Base-by-base conservation (phyloP, 305 asterid species). In the Nicotiana rustica region DNA sequence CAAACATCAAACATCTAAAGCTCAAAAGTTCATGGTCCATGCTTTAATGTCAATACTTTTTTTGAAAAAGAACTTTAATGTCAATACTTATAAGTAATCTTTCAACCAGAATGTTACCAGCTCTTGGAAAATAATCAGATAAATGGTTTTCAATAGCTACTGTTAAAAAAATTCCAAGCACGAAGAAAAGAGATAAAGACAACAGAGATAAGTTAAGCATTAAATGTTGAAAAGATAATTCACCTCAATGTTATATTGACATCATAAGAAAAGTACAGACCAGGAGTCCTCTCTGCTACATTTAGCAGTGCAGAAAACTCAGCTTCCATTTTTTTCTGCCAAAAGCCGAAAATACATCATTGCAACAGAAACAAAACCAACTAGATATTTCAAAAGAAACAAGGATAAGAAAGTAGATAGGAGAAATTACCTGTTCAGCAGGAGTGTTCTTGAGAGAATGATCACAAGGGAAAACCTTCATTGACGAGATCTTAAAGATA, bases 201-300 rank as follows among this genome's bases (percentile, higher is more conserved):
- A 75, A 56, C 47, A 52, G 12, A 75, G 29, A 65, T 52, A 25
- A 38, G 17, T 25, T 75, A 75, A 75, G 65, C 47, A 52, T 41
- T 47, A 84, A 78, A 19, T 35, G 81, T 64, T 17, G 35, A 83
- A 76, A 57, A 18, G 79, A 82, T 64, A 67, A 79, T 25, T 86
- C 68, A 95, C 99, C 99, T 97, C 87, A 92, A 86, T 57, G 98
- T 93, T 89, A 97, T 89, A 88, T 97, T 95, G 84, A 93, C 97
- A 67, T 95, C 97, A 80, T 97, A 93, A 56, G 99, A 97, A 84
- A 97, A 93, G 87, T 90, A 95, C 69, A 97, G 93, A 77, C 98
- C 97, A 10, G 89, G 90, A 83, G 93, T 92, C 87, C 60, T 85
- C 89, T 95, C 93, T 77, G 94, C 97, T 83, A 92, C 83, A 81